Evolutionary conservation across 1,284 basidiomycete genomes (phyloP).

Genomic region (Athelia sp.): DNA sequence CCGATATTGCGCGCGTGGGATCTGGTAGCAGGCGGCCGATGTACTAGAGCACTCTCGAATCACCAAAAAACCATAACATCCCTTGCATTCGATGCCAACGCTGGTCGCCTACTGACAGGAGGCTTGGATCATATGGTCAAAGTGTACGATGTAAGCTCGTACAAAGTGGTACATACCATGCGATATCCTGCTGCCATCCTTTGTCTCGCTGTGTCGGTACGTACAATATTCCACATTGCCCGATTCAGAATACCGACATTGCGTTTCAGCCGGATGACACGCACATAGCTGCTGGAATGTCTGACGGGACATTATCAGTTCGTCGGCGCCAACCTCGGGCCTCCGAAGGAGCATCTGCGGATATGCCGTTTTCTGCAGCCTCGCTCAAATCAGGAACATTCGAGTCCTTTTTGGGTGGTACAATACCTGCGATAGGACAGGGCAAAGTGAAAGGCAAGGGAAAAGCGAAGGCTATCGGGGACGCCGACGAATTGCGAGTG

Average conservation of each 20-base stretch:
- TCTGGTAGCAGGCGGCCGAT: slow-evolving; percentile 86
- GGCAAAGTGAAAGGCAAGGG: slow-evolving; percentile 46
- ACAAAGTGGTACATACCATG: slow-evolving; percentile 98
- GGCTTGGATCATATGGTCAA: slow-evolving; percentile 97
- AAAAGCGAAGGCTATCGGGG: slow-evolving; percentile 44
- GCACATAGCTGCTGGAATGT: slow-evolving; percentile 94
- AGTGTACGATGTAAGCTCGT: slow-evolving; percentile 93
- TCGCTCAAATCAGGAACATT: slow-evolving; percentile 59
- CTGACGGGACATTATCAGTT: slow-evolving; percentile 92
- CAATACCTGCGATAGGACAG: slow-evolving; percentile 50
- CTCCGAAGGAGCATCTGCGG: slow-evolving; percentile 45
- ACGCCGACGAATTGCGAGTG: slow-evolving; percentile 68
- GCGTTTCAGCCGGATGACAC: slow-evolving; percentile 83
- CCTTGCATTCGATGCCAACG: slow-evolving; percentile 74
- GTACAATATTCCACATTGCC: slow-evolving; percentile 20
- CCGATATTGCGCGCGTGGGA: slow-evolving; percentile 97
- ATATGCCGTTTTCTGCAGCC: slow-evolving; percentile 33
- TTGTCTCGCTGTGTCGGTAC: slow-evolving; percentile 85
- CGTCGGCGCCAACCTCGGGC: slow-evolving; percentile 79
- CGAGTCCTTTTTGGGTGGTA: slow-evolving; percentile 67
- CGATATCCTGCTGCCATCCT: slow-evolving; percentile 93
- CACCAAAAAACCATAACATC: slow-evolving; percentile 98
- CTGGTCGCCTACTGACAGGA: slow-evolving; percentile 82
- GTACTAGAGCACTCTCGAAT: slow-evolving; percentile 86
- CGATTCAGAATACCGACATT: slow-evolving; percentile 5